A percentile compares a stretch with the other conserved stretches of the same genome.
phyloP scores from a whole-genome alignment of 352 stramenopile species.

The Phytophthora europaea region DNA sequence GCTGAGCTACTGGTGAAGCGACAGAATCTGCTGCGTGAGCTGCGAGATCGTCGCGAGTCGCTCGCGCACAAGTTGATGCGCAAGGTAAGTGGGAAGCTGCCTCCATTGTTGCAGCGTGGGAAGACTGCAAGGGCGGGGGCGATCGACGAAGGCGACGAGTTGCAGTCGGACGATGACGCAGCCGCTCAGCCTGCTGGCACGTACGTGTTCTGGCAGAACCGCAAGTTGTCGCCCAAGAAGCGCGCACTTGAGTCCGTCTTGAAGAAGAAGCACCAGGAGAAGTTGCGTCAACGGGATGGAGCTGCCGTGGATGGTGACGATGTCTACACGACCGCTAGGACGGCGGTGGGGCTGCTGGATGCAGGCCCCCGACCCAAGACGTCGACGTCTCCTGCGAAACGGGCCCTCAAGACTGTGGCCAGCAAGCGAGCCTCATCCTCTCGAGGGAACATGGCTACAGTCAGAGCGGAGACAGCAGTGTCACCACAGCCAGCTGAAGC shows the following conservation, averaged over 20 bases:
- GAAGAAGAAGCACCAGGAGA: slow-evolving; percentile 73
- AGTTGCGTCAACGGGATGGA: slow-evolving; percentile 7
- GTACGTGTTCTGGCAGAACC: slow-evolving; percentile 74
- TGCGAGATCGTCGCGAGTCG: slow-evolving; percentile 77
- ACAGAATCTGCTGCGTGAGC: slow-evolving; percentile 77
- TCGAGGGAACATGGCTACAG: slow-evolving; percentile 1
- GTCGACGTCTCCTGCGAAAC: slow-evolving; percentile 24
- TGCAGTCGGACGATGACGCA: slow-evolving; percentile 7
- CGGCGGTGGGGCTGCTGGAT: slow-evolving; percentile 2
- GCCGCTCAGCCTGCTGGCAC: slow-evolving; percentile 46
- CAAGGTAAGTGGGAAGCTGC: slow-evolving; percentile 59
- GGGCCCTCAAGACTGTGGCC: slow-evolving; percentile 24
- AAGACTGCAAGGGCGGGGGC: slow-evolving; percentile 18
- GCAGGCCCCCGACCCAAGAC: slow-evolving; percentile 6
- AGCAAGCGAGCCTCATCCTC: slow-evolving; percentile 6
- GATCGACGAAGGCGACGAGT: slow-evolving; percentile 8
- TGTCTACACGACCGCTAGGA: slow-evolving; percentile 4
- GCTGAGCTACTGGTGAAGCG: slow-evolving; percentile 71
- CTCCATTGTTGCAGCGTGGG: slow-evolving; percentile 51
- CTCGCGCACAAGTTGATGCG: slow-evolving; percentile 77
- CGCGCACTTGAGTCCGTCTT: slow-evolving; percentile 66
- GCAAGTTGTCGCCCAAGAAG: slow-evolving; percentile 76
- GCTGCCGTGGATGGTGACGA: neutral
- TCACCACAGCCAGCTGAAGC: neutral
- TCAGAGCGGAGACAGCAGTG: neutral